Conservation (phyloP, 345 rosid genomes). For the Acer yangbiense region DNA sequence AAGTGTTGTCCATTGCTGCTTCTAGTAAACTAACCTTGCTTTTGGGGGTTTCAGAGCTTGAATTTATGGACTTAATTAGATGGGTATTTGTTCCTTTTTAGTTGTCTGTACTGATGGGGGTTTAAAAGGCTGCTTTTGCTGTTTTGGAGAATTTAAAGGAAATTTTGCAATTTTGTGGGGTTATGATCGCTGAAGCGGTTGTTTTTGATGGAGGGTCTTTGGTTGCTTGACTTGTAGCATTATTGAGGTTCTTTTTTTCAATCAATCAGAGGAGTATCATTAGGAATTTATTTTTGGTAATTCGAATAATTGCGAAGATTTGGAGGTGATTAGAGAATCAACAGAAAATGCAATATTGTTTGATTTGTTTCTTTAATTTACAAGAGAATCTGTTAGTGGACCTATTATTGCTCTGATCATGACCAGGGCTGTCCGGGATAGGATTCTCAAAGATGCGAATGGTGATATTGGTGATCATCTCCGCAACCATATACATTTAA, state of each 20-base stretch:
- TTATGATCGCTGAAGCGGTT: conserved; percentile 11
- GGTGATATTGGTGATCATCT: conserved; percentile 92
- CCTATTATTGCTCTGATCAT: conserved; percentile 54
- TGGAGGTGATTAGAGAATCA: conserved; percentile 7
- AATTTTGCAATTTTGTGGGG: conserved; percentile 17
- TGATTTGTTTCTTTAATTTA: conserved; percentile 38
- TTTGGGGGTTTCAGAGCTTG: conserved; percentile 22
- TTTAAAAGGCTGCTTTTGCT: conserved; percentile 12
- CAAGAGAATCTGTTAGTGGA: conserved; percentile 25
- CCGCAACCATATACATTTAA: conserved; percentile 90
- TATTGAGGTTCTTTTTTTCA: conserved; percentile 3
- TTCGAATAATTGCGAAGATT: conserved; percentile 24
- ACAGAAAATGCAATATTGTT: conserved; percentile 42
- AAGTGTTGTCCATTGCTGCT: conserved; percentile 11
- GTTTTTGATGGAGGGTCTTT: conserved; percentile 23
- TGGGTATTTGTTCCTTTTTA: conserved; percentile 20
- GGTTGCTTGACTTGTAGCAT: conserved; percentile 32
- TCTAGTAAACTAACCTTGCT: conserved; percentile 11
- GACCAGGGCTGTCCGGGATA: conserved; percentile 72
- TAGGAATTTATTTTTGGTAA: conserved; percentile 11
- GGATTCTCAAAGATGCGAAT: conserved; percentile 85
- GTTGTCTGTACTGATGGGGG: conserved; percentile 15
- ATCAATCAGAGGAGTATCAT: conserved; percentile 15
- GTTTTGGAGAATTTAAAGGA: conserved; percentile 20
- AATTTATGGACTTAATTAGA: conserved; percentile 20